A percentile compares a stretch with the other conserved stretches of the same genome.
Conservation (phyloP, 179 eudicot species). For the Vitellaria paradoxa region DNA sequence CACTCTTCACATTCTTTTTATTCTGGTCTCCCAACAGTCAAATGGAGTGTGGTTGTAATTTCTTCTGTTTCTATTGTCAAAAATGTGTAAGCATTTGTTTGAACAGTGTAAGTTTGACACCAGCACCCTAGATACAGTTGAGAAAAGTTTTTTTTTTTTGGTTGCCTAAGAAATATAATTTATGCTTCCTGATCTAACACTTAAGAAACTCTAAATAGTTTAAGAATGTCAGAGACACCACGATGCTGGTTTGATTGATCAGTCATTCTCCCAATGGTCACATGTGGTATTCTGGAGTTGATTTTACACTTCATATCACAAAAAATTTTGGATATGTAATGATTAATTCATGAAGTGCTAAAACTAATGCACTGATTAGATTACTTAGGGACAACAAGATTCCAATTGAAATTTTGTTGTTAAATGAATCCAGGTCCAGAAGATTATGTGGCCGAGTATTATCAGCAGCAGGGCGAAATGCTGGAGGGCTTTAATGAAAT, state of each 20-base stretch:
- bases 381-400: not conserved
- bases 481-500: conserved; percentile 87
- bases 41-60: conserved; percentile 3
- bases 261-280: not conserved
- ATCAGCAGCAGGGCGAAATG: conserved; percentile 87
- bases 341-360: not conserved
- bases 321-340: not conserved
- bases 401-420: not conserved
- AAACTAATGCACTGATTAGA: not conserved
- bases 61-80: not conserved
- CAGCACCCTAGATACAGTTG: not conserved
- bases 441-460: conserved; percentile 80
- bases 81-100: not conserved
- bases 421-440: conserved; percentile 48
- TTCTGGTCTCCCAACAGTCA: not conserved
- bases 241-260: not conserved
- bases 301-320: not conserved
- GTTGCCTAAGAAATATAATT: not conserved
- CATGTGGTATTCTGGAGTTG: not conserved
- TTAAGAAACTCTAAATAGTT: not conserved
- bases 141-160: not conserved
- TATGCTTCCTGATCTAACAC: not conserved
- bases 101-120: not conserved
- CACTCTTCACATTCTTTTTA: not conserved
- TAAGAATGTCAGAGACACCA: not conserved